Percentiles rank a stretch among this genome's conserved stretches.
Evolutionary conservation across 1,139 yeast species (phyloP).

Genomic region (Yamadazyma trypodendri): DNA sequence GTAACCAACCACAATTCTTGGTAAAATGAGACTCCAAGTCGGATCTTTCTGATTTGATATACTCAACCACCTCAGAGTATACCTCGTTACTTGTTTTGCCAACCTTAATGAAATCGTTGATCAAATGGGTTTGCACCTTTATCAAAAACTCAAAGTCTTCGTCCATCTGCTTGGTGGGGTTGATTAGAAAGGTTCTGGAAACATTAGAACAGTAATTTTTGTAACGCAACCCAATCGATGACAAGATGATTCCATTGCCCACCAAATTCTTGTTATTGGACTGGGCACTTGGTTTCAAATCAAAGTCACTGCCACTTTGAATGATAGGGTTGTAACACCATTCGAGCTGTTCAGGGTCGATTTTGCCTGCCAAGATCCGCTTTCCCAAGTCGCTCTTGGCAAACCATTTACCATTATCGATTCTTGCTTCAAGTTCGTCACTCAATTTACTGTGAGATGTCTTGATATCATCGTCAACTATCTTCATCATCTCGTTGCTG

Average conservation of each 20-base stretch:
- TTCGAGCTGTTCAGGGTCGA: conserved; percentile 76
- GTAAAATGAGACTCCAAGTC: conserved; percentile 65
- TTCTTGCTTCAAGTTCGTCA: conserved; percentile 75
- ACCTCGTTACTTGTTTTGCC: conserved; percentile 69
- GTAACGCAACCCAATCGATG: conserved; percentile 85
- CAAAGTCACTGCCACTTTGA: conserved; percentile 86
- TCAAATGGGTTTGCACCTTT: conserved; percentile 63
- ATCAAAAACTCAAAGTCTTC: conserved; percentile 75
- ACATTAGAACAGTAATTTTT: conserved; percentile 87
- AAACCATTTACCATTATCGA: conserved; percentile 75
- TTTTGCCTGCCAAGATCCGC: conserved; percentile 40
- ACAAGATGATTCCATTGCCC: conserved; percentile 78
- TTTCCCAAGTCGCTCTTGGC: conserved; percentile 61
- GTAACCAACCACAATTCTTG: conserved; percentile 84
- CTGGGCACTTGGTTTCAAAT: conserved; percentile 80
- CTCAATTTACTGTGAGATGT: conserved; percentile 73
- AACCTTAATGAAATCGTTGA: conserved; percentile 53
- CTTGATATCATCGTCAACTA: conserved; percentile 82
- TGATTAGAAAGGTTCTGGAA: conserved; percentile 86
- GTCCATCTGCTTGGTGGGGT: conserved; percentile 81
- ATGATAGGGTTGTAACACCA: conserved; percentile 95
- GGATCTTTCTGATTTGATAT: conserved; percentile 57
- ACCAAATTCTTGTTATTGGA: conserved; percentile 64
- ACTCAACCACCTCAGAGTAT: conserved; percentile 62
- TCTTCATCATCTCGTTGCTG: conserved; percentile 83